Evolutionary conservation across 257 asterid genomes (phyloP).

Genomic region (Vinca minor): DNA sequence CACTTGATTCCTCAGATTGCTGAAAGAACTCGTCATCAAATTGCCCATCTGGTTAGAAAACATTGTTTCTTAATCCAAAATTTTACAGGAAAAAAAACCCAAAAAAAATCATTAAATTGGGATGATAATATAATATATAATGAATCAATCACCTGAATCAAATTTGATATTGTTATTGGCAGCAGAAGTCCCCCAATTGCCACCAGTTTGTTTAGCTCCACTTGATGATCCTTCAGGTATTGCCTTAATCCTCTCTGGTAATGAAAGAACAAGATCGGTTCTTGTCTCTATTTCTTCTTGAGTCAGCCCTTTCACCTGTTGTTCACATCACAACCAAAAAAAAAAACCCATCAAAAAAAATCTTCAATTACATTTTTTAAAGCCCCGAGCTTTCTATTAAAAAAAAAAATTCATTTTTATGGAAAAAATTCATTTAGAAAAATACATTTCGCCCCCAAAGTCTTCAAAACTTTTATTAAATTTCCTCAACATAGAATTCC

Average conservation of each 20-base stretch:
- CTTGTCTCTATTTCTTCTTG: conserved; percentile 64
- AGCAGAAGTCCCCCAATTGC: conserved; percentile 40
- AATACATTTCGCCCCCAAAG: no score
- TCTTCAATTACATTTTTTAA: no score
- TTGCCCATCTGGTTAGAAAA: conserved; percentile 38
- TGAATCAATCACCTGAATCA: conserved; percentile 42
- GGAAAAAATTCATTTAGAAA: no score
- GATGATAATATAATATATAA: not conserved
- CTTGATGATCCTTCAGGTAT: conserved; percentile 51
- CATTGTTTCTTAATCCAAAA: not conserved
- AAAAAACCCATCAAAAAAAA: no score
- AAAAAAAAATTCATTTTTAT: no score
- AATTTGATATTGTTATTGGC: conserved; percentile 53
- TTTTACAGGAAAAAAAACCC: not conserved
- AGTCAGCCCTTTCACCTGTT: conserved; percentile 69
- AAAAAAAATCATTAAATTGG: not conserved
- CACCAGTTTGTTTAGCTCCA: conserved; percentile 31
- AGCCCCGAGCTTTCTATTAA: no score
- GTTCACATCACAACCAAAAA: not conserved
- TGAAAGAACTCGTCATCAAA: conserved; percentile 46
- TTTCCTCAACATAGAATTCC: no score
- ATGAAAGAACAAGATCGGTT: conserved; percentile 54
- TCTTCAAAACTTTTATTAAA: no score
- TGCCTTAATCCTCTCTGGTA: conserved; percentile 59
- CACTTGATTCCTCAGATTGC: conserved; percentile 55